Evolutionary conservation across 768 basidiomycete genomes (phyloP).

Genomic region (Termitomyces sp.): DNA sequence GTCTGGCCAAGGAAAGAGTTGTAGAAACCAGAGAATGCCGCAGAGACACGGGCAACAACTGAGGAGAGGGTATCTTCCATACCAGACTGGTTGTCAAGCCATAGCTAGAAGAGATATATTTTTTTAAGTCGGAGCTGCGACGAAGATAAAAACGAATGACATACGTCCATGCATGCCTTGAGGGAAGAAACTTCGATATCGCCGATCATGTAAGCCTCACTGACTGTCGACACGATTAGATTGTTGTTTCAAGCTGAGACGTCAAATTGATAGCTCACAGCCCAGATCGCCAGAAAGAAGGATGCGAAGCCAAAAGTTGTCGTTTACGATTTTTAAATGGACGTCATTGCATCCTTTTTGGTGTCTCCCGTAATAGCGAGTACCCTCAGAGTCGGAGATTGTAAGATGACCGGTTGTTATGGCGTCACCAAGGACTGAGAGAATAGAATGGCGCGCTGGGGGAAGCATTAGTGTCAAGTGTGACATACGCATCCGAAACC

Average conservation of each 20-base stretch:
- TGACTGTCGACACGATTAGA: slow-evolving; percentile 40
- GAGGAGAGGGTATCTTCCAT: slow-evolving; percentile 58
- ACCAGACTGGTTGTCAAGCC: slow-evolving; percentile 63
- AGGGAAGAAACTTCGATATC: slow-evolving; percentile 60
- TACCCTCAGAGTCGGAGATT: slow-evolving; percentile 57
- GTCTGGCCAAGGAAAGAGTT: slow-evolving; percentile 77
- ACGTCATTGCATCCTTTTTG: slow-evolving; percentile 60
- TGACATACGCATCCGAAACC: slow-evolving; percentile 1
- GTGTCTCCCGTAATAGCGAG: slow-evolving; percentile 54
- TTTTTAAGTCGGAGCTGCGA: slow-evolving; percentile 1
- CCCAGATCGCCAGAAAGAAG: slow-evolving; percentile 65
- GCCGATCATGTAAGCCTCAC: slow-evolving; percentile 74
- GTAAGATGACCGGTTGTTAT: slow-evolving; percentile 59
- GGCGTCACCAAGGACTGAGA: slow-evolving; percentile 54
- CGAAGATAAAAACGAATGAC: slow-evolving; percentile 22
- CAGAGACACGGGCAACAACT: slow-evolving; percentile 49
- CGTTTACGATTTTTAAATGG: slow-evolving; percentile 50
- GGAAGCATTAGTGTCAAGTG: slow-evolving; percentile 6
- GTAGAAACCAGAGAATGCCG: slow-evolving; percentile 56
- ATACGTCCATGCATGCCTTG: slow-evolving; percentile 59
- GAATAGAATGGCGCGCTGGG: slow-evolving; percentile 59
- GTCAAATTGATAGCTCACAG: slow-evolving; percentile 38
- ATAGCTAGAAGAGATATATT: slow-evolving; percentile 37
- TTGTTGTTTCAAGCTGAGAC: slow-evolving; percentile 7
- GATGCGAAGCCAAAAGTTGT: slow-evolving; percentile 67